Percentiles rank a stretch among this genome's conserved stretches.
These are phyloP conservation scores for Neocucurbitaria cava DNA, from an alignment of 2,329 filamentous ascomycete species.

Conservation along the genomic window DNA sequence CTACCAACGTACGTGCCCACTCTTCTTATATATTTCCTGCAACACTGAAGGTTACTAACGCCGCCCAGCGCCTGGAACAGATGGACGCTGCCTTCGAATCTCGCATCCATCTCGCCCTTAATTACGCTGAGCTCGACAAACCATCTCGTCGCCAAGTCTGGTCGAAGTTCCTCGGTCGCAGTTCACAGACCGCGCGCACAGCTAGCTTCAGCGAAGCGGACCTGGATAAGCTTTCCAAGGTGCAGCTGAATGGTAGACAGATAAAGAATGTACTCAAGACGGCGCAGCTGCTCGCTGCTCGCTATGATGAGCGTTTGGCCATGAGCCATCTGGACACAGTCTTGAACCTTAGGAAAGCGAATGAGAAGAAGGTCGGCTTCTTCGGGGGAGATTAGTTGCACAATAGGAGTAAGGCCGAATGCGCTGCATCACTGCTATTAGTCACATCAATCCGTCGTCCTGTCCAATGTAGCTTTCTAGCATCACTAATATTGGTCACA, in stretches of 20 bases:
- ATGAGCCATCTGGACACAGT: not conserved
- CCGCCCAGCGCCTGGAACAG: not conserved
- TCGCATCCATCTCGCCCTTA: constrained; percentile 54
- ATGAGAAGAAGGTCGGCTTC: not conserved
- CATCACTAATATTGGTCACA: too few species aligned
- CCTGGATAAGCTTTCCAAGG: constrained; percentile 34
- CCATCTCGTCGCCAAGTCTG: constrained; percentile 51
- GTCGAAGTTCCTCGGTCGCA: constrained; percentile 36
- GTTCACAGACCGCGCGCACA: constrained; percentile 3
- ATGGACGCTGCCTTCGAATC: constrained; percentile 57
- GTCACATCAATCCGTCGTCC: too few species aligned
- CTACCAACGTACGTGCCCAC: constrained; percentile 70
- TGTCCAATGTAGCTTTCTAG: too few species aligned
- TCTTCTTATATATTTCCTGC: not conserved
- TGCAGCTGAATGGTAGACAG: constrained; percentile 50
- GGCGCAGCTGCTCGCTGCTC: not conserved
- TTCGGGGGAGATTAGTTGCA: not conserved
- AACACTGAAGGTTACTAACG: not conserved
- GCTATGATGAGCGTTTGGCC: not conserved
- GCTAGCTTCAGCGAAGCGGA: constrained; percentile 38
- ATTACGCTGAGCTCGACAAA: constrained; percentile 51
- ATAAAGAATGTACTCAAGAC: constrained; percentile 50
- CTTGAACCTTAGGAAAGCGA: not conserved
- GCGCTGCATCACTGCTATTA: too few species aligned
- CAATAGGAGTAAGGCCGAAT: too few species aligned